Evolutionary conservation across 140 eudicot genomes (phyloP), one percentile per base, ranked within the genome.

Genomic region (Anethum foeniculum): DNA sequence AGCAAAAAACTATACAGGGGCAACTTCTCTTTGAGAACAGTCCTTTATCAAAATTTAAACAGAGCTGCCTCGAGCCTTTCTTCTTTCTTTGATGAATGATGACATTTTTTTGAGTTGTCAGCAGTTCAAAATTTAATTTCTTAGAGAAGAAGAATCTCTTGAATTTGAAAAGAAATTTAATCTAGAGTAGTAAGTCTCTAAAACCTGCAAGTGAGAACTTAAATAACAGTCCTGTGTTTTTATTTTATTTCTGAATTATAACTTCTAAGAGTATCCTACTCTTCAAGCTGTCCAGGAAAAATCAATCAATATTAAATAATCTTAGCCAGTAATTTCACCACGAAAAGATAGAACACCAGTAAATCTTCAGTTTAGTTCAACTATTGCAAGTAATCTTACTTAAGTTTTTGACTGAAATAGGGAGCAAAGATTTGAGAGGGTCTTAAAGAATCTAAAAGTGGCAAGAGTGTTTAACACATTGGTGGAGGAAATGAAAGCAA

Each of bases 401-500:
- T 25, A 12, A 47, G 28, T 47, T 83, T 46, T 83, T 46, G 74
- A 64, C 60, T 78, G 89, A 83, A 77, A 85, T 62, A 95, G 99
- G 86, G 98, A 95, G 83, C 95, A 95, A 81, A 89, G 93, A 85
- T 88, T 95, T 77, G 97, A 93, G 82, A 91, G 98, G 87, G 96
- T 95, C 78, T 91, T 97, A 72, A 95, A 93, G 90, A 90, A 93
- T 82, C 88, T 95, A 77, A 95, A 95, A 88, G 99, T 95, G 81
- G 98, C 99, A 8, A 86, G 98, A 83, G 98, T 93, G 43, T 93
- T 95, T 82, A 91, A 85, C 72, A 95, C 98, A 12, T 85, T 95
- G 67, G 98, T 95, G 52, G 97, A 95, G 86, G 99, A 95, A 86
- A 91, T 95, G 99, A 95, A 93, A 85, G 99, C 98, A 6, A 95